Conservation (phyloP, 1,284 basidiomycete genomes). For the Irpex sp. region DNA sequence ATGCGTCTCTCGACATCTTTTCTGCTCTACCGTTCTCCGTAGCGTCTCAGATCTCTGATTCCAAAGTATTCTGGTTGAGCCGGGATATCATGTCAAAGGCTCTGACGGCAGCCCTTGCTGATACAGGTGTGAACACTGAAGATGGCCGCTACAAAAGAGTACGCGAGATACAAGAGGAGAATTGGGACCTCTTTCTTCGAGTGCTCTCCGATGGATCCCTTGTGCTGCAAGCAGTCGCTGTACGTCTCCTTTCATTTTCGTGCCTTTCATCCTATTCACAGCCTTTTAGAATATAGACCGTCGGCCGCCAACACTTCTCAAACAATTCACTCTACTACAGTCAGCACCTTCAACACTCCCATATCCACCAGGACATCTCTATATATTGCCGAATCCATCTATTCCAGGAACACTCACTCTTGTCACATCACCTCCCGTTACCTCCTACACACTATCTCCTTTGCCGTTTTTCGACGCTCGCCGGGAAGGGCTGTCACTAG, state of each 20-base stretch:
- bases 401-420: conserved; percentile 44
- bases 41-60: conserved; percentile 32
- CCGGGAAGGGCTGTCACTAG: conserved; percentile 42
- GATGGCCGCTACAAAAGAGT: conserved; percentile 45
- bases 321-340: conserved; percentile 70
- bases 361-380: conserved; percentile 45
- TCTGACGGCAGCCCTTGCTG: conserved; percentile 36
- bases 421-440: conserved; percentile 56
- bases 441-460: conserved; percentile 52
- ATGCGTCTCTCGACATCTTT: conserved; percentile 67
- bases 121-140: conserved; percentile 29
- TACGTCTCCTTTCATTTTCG: conserved; percentile 35
- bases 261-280: background rate
- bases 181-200: conserved; percentile 78
- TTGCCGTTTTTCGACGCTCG: conserved; percentile 59
- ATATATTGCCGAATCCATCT: conserved; percentile 47
- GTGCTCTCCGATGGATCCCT: conserved; percentile 70
- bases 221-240: conserved; percentile 70
- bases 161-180: conserved; percentile 60
- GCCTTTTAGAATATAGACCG: conserved; percentile 73
- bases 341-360: conserved; percentile 48
- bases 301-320: conserved; percentile 83
- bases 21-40: conserved; percentile 44
- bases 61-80: conserved; percentile 62
- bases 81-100: conserved; percentile 50